These are phyloP conservation scores for Anthostomella pinea DNA, from an alignment of 2,329 filamentous ascomycete species.

Conservation along the genomic window DNA sequence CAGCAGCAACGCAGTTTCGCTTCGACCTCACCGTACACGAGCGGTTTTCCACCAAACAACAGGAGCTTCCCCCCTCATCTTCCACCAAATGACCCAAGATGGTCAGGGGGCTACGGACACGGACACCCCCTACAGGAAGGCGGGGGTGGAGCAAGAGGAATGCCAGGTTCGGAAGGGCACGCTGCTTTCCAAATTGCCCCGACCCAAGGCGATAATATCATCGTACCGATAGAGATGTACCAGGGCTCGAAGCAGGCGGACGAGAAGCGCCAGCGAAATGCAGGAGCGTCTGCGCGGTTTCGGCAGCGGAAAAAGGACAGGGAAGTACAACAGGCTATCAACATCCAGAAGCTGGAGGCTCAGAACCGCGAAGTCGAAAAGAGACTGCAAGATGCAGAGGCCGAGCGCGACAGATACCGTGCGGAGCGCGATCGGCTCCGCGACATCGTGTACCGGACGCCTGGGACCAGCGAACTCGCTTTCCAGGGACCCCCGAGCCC, in stretches of 20 bases:
- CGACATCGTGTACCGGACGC: constrained; percentile 60
- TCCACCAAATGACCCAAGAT: constrained; percentile 25
- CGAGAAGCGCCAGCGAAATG: constrained; percentile 82
- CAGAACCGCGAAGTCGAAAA: constrained; percentile 63
- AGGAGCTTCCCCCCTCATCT: background rate
- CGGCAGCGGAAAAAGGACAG: constrained; percentile 78
- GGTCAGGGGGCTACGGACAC: constrained; percentile 19
- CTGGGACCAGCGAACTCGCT: constrained; percentile 52
- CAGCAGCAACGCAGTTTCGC: constrained; percentile 16
- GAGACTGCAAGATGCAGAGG: constrained; percentile 50
- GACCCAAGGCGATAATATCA: constrained; percentile 42
- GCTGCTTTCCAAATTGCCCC: constrained; percentile 27
- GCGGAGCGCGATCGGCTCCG: constrained; percentile 69
- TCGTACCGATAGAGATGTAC: constrained; percentile 73
- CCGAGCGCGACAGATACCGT: constrained; percentile 71
- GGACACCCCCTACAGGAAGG: constrained; percentile 15
- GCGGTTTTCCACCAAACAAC: constrained; percentile 11
- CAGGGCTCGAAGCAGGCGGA: constrained; percentile 80
- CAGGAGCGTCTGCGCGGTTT: constrained; percentile 80
- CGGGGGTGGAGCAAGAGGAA: constrained; percentile 14
- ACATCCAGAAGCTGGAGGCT: constrained; percentile 66
- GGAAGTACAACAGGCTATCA: constrained; percentile 68
- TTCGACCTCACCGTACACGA: too few relatives aligned
- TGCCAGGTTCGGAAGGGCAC: constrained; percentile 28
- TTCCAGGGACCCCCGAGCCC: constrained; percentile 53